Conservation (phyloP, 441 rosid species). For the Corymbia calophylla region DNA sequence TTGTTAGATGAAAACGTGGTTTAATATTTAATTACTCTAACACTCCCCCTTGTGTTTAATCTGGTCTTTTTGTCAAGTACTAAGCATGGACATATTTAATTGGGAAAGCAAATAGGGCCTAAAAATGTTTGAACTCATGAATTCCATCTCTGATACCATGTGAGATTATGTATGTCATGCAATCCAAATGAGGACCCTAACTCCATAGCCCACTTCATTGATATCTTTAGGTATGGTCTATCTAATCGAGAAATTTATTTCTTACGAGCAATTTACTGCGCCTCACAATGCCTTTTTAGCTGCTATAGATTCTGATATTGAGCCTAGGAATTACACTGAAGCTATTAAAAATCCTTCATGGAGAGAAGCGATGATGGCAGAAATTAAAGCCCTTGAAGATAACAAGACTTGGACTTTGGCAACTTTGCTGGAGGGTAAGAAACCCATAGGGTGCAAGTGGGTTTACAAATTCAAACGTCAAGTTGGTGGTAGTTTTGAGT, state of each 20-base stretch:
- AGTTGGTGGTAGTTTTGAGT: not conserved
- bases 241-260: not conserved
- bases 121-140: too few species aligned
- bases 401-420: not conserved
- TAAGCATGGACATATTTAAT: too few species aligned
- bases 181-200: not conserved
- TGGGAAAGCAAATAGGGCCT: too few species aligned
- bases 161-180: not conserved
- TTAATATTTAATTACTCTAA: too few species aligned
- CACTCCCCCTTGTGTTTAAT: too few species aligned
- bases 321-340: not conserved
- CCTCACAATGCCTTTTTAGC: not conserved
- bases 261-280: not conserved
- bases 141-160: fast-evolving
- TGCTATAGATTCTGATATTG: not conserved
- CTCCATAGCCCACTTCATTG: not conserved
- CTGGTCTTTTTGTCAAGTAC: too few species aligned
- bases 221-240: not conserved
- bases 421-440: not conserved
- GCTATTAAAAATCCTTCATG: not conserved
- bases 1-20: too few species aligned
- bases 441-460: not conserved
- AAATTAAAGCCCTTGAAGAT: not conserved
- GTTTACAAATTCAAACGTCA: not conserved
- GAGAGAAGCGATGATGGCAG: not conserved